Evolutionary conservation across 164 flowering plant genomes (phyloP), one percentile per base, ranked within the genome.

Genomic region (Piper betle): DNA sequence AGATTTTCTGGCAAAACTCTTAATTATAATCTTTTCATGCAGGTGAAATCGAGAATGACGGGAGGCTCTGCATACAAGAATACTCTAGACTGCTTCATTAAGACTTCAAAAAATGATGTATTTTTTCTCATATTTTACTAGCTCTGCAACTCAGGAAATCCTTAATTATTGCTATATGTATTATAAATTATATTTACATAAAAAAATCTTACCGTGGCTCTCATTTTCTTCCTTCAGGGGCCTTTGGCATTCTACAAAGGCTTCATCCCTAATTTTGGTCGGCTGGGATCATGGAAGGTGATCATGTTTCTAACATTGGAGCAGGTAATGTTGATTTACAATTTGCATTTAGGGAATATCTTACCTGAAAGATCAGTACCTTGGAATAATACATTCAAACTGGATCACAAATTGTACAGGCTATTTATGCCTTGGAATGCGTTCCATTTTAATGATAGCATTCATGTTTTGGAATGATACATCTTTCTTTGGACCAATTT

Each of bases 1-100:
- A 2, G 15, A 46, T 10, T 42, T 46, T 12, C 50, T 1, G 50
- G 15, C 15, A 9, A 46, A 46, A 12, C 15, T 10, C 15, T 46
- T 46, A 10, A 15, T 2, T 46, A 46, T 5, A 46, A 46, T 55
- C 12, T 54, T 55, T 3, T 5, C 25, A 37, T 55, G 59, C 85
- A 89, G 98, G 89, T 89, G 58, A 88, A 92, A 71, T 92, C 98
- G 52, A 84, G 96, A 82, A 89, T 92, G 98, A 89, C 88, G 98
- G 96, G 96, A 58, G 98, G 85, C 68, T 71, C 95, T 48, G 64
- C 82, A 57, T 92, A 88, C 85, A 87, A 80, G 76, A 87, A 72
- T 75, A 87, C 96, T 17, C 48, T 90, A 13, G 99, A 93, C 66
- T 93, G 99, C 74, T 84, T 90, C 79, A 59, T 88, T 63, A 88